Evolutionary conservation across 2,329 filamentous ascomycete species (phyloP).

Genomic region (Talaromyces islandicus): DNA sequence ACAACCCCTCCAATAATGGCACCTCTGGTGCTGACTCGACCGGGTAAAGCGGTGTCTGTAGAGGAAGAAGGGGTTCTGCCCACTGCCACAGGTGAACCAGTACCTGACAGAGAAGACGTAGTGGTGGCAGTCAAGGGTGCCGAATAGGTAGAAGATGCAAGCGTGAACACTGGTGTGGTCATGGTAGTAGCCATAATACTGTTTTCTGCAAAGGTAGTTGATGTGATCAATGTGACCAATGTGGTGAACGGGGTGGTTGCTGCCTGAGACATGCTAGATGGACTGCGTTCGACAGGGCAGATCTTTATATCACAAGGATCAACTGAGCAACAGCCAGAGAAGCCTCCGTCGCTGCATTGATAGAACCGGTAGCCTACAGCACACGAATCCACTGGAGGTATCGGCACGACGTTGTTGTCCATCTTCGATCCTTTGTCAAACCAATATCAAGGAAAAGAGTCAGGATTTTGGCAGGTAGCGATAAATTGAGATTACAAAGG

Average conservation of each 20-base stretch:
- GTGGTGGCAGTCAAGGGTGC: background rate
- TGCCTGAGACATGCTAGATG: background rate
- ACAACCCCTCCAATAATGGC: conserved; percentile 20
- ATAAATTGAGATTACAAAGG: background rate
- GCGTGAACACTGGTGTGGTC: background rate
- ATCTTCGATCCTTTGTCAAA: background rate
- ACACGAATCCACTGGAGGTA: background rate
- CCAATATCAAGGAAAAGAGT: background rate
- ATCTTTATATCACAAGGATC: conserved; percentile 24
- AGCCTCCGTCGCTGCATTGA: conserved; percentile 11
- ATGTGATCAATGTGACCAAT: background rate
- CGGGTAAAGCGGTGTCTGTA: background rate
- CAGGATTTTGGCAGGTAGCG: background rate
- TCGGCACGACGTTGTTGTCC: background rate
- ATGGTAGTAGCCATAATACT: background rate
- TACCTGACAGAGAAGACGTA: background rate
- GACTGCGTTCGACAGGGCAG: conserved; percentile 20
- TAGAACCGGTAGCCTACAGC: conserved; percentile 2
- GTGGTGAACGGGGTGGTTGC: background rate
- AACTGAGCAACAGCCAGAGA: conserved; percentile 26
- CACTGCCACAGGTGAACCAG: background rate
- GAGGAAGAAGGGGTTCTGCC: background rate
- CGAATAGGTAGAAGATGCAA: background rate
- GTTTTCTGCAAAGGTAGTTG: background rate
- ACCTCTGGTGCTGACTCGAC: background rate